These are phyloP conservation scores for Cladosporium halotolerans DNA, from an alignment of 2,329 filamentous ascomycete species.

Conservation along the genomic window DNA sequence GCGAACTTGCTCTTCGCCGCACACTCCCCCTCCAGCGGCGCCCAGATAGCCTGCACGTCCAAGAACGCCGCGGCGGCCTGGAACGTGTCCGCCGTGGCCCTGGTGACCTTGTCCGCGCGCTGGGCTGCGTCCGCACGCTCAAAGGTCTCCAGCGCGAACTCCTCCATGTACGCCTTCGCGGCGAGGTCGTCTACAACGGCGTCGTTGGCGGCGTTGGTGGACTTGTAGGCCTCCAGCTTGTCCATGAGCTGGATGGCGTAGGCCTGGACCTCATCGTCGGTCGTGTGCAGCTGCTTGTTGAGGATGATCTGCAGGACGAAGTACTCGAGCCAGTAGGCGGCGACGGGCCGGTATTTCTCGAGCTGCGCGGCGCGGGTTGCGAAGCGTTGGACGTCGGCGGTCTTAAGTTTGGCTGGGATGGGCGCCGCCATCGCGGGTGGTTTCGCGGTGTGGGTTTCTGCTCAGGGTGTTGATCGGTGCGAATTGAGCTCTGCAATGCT, in stretches of 20 bases:
- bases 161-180: constrained; percentile 86
- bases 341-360: constrained; percentile 74
- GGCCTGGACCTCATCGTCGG: constrained; percentile 67
- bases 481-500: too few species aligned
- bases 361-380: constrained; percentile 78
- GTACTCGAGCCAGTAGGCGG: constrained; percentile 91
- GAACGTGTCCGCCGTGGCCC: constrained; percentile 90
- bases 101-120: constrained; percentile 56
- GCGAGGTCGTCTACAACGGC: constrained; percentile 78
- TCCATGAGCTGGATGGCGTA: constrained; percentile 87
- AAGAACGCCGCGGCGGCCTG: constrained; percentile 89
- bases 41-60: constrained; percentile 82
- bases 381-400: constrained; percentile 77
- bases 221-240: constrained; percentile 77
- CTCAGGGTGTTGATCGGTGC: not conserved
- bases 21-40: constrained; percentile 64
- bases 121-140: constrained; percentile 76
- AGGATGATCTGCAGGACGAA: constrained; percentile 92
- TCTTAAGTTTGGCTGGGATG: constrained; percentile 67
- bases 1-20: constrained; percentile 89
- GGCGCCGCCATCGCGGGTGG: constrained; percentile 58
- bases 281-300: constrained; percentile 67
- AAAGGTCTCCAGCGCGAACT: constrained; percentile 87
- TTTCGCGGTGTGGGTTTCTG: not conserved
- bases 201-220: constrained; percentile 68